These are phyloP conservation scores for Alternaria hordeiaustralica DNA, from an alignment of 2,329 filamentous ascomycete genomes.

Conservation along the genomic window DNA sequence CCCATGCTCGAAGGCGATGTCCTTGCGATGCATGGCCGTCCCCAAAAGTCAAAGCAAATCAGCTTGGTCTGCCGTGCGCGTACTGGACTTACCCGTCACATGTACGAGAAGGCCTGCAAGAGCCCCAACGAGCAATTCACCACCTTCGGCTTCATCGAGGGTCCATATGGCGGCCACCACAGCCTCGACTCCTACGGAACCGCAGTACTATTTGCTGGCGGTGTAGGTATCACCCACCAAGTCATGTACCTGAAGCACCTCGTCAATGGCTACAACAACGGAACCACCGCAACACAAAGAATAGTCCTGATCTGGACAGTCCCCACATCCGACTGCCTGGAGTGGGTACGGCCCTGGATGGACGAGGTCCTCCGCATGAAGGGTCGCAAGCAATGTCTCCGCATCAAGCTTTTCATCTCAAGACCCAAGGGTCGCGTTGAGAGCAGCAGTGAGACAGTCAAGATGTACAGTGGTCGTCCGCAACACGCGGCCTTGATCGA, in stretches of 20 bases:
- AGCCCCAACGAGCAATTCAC: slow-evolving; percentile 65
- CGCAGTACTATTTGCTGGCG: slow-evolving; percentile 78
- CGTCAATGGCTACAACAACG: slow-evolving; percentile 70
- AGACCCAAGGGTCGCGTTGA: slow-evolving; percentile 65
- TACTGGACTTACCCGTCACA: slow-evolving; percentile 73
- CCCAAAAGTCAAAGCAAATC: slow-evolving; percentile 56
- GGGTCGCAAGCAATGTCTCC: slow-evolving; percentile 63
- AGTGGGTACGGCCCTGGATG: slow-evolving; percentile 72
- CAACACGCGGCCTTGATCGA: slow-evolving; percentile 63
- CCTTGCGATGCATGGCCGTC: slow-evolving; percentile 23
- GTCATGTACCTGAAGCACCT: slow-evolving; percentile 77
- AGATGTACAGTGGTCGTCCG: slow-evolving; percentile 67
- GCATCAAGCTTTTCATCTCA: slow-evolving; percentile 68
- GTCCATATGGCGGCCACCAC: slow-evolving; percentile 77
- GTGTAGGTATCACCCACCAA: slow-evolving; percentile 81
- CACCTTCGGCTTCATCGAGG: slow-evolving; percentile 73
- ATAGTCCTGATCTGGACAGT: slow-evolving; percentile 81
- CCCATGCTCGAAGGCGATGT: slow-evolving; percentile 41
- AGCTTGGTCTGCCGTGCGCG: slow-evolving; percentile 76
- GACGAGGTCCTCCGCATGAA: slow-evolving; percentile 67
- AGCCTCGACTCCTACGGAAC: slow-evolving; percentile 77
- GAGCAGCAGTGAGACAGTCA: slow-evolving; percentile 63
- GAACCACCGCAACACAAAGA: slow-evolving; percentile 73
- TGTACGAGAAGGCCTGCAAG: slow-evolving; percentile 72
- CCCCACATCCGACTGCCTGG: slow-evolving; percentile 70